Conservation (phyloP, 2,329 filamentous ascomycete species). For the Samsoniella hepiali region DNA sequence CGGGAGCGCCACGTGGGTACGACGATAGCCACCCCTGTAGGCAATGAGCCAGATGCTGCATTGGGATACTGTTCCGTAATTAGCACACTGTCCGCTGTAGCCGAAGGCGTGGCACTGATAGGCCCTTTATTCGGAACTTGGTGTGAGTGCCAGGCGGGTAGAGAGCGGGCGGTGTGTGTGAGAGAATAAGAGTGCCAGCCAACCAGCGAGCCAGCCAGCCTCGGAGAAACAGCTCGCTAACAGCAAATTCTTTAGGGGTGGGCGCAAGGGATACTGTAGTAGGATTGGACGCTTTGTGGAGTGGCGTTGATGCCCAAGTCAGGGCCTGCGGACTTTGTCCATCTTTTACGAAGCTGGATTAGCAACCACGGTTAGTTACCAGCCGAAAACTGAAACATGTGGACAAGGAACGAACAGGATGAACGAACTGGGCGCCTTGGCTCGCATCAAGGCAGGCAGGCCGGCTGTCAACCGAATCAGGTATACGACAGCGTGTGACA, state of each 20-base stretch:
- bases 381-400: conserved; percentile 6
- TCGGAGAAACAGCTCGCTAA: background rate
- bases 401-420: background rate
- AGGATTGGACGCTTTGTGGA: conserved; percentile 11
- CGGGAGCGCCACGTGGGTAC: conserved; percentile 19
- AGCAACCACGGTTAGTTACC: background rate
- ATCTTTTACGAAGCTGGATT: conserved; percentile 7
- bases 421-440: conserved; percentile 5
- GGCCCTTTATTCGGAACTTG: background rate
- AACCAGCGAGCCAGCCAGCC: background rate
- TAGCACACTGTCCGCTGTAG: conserved; percentile 9
- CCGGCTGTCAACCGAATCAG: conserved; percentile 5
- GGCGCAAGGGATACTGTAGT: background rate
- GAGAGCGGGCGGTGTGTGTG: conserved; percentile 1
- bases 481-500: conserved; percentile 10
- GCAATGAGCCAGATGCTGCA: conserved; percentile 8
- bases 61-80: conserved; percentile 18
- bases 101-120: conserved; percentile 5
- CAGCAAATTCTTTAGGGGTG: background rate
- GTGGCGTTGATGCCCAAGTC: conserved; percentile 16
- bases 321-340: conserved; percentile 11
- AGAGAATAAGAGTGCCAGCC: background rate
- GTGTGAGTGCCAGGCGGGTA: background rate
- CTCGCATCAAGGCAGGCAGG: background rate
- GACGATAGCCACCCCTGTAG: conserved; percentile 10